Conservation (phyloP, 805 yeast genomes). For the Lachancea sp. region DNA sequence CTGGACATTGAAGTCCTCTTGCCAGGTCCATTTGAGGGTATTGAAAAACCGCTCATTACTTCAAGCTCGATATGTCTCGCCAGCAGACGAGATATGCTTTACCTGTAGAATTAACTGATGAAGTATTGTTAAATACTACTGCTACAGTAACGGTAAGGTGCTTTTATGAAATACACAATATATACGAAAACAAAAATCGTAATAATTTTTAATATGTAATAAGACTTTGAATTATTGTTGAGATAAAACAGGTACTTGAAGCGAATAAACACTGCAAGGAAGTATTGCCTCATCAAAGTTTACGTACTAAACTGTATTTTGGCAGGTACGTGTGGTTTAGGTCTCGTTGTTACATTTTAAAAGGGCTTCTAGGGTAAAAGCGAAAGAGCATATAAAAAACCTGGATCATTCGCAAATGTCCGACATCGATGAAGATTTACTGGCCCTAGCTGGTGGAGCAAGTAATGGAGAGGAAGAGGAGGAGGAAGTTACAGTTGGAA, state of each 20-base stretch:
- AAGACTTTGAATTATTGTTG: too few relatives aligned
- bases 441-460: constrained; percentile 91
- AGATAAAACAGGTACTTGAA: not conserved
- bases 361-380: not conserved
- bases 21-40: constrained; percentile 1
- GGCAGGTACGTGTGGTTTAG: too few relatives aligned
- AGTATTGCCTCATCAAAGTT: too few relatives aligned
- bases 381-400: not conserved
- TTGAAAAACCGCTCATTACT: not conserved
- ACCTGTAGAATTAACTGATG: too few relatives aligned
- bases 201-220: too few relatives aligned
- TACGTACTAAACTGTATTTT: too few relatives aligned
- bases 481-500: constrained; percentile 24
- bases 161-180: too few relatives aligned
- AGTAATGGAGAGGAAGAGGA: constrained; percentile 43
- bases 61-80: not conserved
- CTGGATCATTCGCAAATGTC: constrained; percentile 43
- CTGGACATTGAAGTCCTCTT: constrained; percentile 38
- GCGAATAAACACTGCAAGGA: too few relatives aligned
- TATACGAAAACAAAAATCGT: too few relatives aligned
- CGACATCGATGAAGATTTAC: constrained; percentile 88
- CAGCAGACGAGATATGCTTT: not conserved
- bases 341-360: not conserved
- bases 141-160: too few relatives aligned
- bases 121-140: too few relatives aligned